Evolutionary conservation across 2,329 filamentous ascomycete genomes (phyloP), one percentile per base, ranked within the genome.

Genomic region (Chaetothyriales sp.): DNA sequence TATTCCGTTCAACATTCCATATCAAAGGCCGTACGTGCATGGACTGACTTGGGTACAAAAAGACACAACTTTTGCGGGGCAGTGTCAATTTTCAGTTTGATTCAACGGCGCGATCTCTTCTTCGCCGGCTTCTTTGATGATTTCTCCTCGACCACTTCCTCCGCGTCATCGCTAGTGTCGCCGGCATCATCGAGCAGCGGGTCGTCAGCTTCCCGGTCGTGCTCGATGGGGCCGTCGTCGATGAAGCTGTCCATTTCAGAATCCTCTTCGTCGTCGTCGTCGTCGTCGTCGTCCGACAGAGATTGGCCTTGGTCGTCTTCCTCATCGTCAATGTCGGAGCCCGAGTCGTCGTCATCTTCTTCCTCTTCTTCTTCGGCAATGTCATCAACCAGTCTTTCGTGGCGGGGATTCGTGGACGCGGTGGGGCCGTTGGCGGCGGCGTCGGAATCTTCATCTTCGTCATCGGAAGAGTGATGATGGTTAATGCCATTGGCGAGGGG

Each of bases 81-180:
- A 33, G 10, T 9, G 2, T 33, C 2, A 66, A 20, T 66, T 64
- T 20, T 73, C 65, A 19, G 66, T 69, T 43, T 76, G 73, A 2
- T 51, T 74, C 71, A 5, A 70, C 68, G 48, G 74, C 67, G 57
- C 72, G 69, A 48, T 74, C 72, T 47, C 67, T 67, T 46, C 44
- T 19, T 46, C 10, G 18, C 44, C 5, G 19, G 44, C n/a, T 19
- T 19, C 44, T 18, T 46, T 15, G 18, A 20, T n/a, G 18, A 18
- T 33, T 47, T 47, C 7, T 8, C 7, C 18, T 47, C 67, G 51
- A 65, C 63, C 47, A 77, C 75, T 50, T 72, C 76, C 54, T 74
- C 73, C 33, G 75, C 77, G 8, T 78, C 80, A 5, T 83, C 80
- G 37, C 79, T 74, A 51, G 81, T 75, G 46, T 79, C 70, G 2